Evolutionary conservation across 164 flowering plant species (phyloP), one percentile per base, ranked within the genome.

Genomic region (Sedum album): DNA sequence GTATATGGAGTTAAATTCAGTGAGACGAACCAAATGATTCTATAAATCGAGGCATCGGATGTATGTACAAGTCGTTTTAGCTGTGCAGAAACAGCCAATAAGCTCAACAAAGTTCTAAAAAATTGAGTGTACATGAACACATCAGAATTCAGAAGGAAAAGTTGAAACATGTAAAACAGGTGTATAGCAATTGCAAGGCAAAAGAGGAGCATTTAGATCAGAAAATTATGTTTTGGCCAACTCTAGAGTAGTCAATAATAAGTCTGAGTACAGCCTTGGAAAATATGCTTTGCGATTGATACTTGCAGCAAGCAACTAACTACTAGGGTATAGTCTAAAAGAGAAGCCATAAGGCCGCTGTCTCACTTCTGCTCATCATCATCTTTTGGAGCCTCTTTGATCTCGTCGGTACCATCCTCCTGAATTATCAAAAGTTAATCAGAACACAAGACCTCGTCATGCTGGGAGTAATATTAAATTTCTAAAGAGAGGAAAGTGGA

Each of bases 381-480:
- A 1, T 73, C 82, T 79, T 86, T 85, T 35, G 86, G 55, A 33
- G 96, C 88, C 75, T 90, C 97, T 72, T 90, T 90, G 69, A 88
- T 90, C 78, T 88, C 97, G 67, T 90, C 93, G 23, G 79, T 79
- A 0, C 84, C 87, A 76, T 87, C 93, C 71, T 89, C 89, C 89
- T 87, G 72, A 55, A 65, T 23, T 2, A 63, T 49, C 10, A 23
- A 23, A 41, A 65, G n/a, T 7, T 25, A 33, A 63, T 65, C 28
- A 69, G 14, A 20, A 14, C n/a, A 62, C 9, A 15, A 2, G 55
- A 46, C n/a, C 18, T 4, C 17, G 17, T n/a, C n/a, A n/a, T n/a
- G n/a, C n/a, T n/a, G n/a, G n/a, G n/a, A n/a, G n/a, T n/a, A n/a
- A n/a, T n/a, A n/a, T n/a, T n/a, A n/a, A n/a, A n/a, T n/a, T n/a